A percentile compares a stretch with the other conserved stretches of the same genome.
These are phyloP conservation scores for Sclerotinia borealis DNA, from an alignment of 2,329 filamentous ascomycete species.

Conservation along the genomic window DNA sequence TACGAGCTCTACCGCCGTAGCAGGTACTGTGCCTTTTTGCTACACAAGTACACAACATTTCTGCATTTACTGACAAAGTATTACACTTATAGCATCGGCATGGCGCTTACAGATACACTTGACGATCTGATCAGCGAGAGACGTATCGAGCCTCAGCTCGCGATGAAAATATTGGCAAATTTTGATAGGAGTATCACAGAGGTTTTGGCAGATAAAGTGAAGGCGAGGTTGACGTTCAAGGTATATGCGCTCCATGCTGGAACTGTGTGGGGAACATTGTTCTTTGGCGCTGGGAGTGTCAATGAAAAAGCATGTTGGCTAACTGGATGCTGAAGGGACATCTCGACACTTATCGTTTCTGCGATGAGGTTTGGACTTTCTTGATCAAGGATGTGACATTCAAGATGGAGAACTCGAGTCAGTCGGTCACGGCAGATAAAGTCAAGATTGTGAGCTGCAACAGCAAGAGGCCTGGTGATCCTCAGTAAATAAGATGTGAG, in stretches of 20 bases:
- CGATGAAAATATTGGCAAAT: slow-evolving; percentile 95
- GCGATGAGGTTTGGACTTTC: slow-evolving; percentile 99
- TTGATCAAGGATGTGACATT: slow-evolving; percentile 98
- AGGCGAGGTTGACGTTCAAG: slow-evolving; percentile 90
- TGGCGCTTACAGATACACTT: slow-evolving; percentile 90
- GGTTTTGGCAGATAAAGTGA: slow-evolving; percentile 86
- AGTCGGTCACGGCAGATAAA: slow-evolving; percentile 74
- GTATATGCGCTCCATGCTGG: slow-evolving; percentile 42
- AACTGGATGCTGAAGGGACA: slow-evolving; percentile 60
- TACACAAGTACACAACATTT: slow-evolving; percentile 21
- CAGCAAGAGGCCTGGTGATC: slow-evolving; percentile 69
- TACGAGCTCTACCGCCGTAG: slow-evolving; percentile 98
- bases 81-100: slow-evolving; percentile 65
- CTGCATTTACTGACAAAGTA: slow-evolving; percentile 28
- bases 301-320: slow-evolving; percentile 16
- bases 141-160: slow-evolving; percentile 93
- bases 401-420: slow-evolving; percentile 77
- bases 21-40: slow-evolving; percentile 61
- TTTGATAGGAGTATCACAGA: slow-evolving; percentile 94
- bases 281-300: background rate
- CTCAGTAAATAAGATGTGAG: slow-evolving; percentile 27
- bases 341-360: slow-evolving; percentile 97
- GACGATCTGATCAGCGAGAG: slow-evolving; percentile 93
- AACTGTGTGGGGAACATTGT: background rate
- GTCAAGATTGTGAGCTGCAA: slow-evolving; percentile 99